Evolutionary conservation across 495 filamentous ascomycete species (phyloP), one percentile per base, ranked within the genome.

Genomic region (Annulohypoxylon stygium): DNA sequence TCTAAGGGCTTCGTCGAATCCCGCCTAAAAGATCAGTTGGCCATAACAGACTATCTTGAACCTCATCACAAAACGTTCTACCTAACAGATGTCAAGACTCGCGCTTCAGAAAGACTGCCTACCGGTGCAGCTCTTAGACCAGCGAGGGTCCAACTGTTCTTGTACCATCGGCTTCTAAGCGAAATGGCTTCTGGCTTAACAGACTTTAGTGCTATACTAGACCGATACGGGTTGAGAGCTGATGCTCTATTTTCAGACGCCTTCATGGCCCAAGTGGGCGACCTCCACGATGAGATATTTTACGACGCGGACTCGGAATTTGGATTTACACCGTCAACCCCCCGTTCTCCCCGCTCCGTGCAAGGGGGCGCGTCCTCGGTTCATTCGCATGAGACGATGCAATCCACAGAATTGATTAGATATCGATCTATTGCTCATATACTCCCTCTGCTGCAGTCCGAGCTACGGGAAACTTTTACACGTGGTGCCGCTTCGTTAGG

Each of bases 21-120:
- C 16, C 6, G 65, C 58, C 4, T 70, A 16, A 36, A 61, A 14
- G 69, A 77, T 26, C 77, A 80, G 26, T 50, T 75, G 1, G 73
- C 75, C 6, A 79, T 79, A 60, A 75, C 57, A 3, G 71, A 79
- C 50, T 74, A 67, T 55, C 64, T 75, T 16, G 93, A 69, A 85
- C 90, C 55, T 92, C 95, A 76, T 92, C 91, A 2, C 85, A 92
- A 70, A 78, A 83, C 81, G 33, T 83, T 95, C 12, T 98, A 95
- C 78, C 81, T 99, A 57, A 92, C 90, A 6, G 96, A 99, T 74
- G 88, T 96, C 61, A 99, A 99, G 79, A 98, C 97, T 0, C 88
- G 94, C 51, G 86, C 78, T 7, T 86, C 83, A 45, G 83, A 84
- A 11, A 86, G 85, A 11, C 68, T 93, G 1, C 95, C 95, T 0